Base-by-base conservation (phyloP, 768 basidiomycete species). In the Tulasnella calospora region DNA sequence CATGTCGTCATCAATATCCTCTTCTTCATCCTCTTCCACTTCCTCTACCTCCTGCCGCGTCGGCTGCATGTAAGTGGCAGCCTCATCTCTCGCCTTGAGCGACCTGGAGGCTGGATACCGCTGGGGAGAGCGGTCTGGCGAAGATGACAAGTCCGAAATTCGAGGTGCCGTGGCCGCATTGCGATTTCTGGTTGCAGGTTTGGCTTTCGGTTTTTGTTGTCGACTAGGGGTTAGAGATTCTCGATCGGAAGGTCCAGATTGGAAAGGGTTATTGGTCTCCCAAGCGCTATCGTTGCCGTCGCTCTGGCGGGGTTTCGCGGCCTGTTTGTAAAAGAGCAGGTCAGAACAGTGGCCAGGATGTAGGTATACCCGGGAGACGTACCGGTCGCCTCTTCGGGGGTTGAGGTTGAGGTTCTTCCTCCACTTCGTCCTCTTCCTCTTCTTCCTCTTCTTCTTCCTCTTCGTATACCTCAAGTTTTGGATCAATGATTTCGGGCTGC, bases 181-280 rank as follows among this genome's bases (percentile, higher is more conserved):
- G 61, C 61, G 70, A 71, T n/a, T 74, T 55, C 73, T 38, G 41
- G 46, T n/a, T n/a, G 41, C 51, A 30, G 73, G 51, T 38, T 76
- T 76, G 47, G 75, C 30, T 41, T 55, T 76, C 17, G 47, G 75
- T 76, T 61, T 55, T n/a, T 36, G 71, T 41, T 23, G 44, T 6
- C 74, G 74, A 27, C 27, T 23, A 27, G 79, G 79, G 3, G 79
- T 41, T 15, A 77, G 30, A 23, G 79, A 33, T 8, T 95, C 94
- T 33, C 61, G n/a, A 67, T 67, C 6, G 92, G 71, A 72, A 38
- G 47, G 91, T n/a, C 93, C 94, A 12, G 93, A 94, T 82, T 95
- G 94, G 83, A 95, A 95, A 38, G 94, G 89, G 80, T 95, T 95
- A 82, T 94, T 94, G n/a, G 3, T 36, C 82, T 95, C 94, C 93